Conservation (phyloP, 305 asterid species). For the Plantago coronopus region DNA sequence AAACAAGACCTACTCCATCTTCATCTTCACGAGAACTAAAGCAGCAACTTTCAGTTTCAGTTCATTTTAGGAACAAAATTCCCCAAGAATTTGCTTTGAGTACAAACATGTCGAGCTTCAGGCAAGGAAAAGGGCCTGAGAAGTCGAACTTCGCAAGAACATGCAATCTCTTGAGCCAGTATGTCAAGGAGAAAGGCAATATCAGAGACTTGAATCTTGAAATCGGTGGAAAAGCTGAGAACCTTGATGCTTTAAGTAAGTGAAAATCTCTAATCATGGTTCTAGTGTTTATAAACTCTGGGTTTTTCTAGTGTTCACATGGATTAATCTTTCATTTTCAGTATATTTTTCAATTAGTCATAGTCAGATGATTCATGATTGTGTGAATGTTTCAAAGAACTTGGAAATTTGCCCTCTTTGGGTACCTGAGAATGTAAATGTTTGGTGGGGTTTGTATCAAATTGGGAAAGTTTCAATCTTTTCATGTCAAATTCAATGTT, state of each 20-base stretch:
- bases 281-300: background rate
- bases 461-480: no score
- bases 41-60: no score
- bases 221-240: conserved; percentile 17
- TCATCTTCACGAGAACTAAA: no score
- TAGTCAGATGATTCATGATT: background rate
- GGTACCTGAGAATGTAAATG: no score
- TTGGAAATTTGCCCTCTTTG: no score
- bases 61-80: no score
- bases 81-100: no score
- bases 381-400: no score
- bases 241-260: conserved; percentile 15
- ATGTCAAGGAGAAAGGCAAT: conserved; percentile 26
- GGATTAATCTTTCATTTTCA: background rate
- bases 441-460: background rate
- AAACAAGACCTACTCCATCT: no score
- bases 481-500: no score
- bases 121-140: conserved; percentile 14
- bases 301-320: no score
- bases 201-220: conserved; percentile 22
- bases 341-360: background rate
- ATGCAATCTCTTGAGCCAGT: conserved; percentile 28
- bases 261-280: background rate
- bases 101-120: conserved; percentile 43
- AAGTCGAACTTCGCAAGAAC: conserved; percentile 20